Conservation (phyloP, 345 rosid species). For the Gossypium sturtianum region DNA sequence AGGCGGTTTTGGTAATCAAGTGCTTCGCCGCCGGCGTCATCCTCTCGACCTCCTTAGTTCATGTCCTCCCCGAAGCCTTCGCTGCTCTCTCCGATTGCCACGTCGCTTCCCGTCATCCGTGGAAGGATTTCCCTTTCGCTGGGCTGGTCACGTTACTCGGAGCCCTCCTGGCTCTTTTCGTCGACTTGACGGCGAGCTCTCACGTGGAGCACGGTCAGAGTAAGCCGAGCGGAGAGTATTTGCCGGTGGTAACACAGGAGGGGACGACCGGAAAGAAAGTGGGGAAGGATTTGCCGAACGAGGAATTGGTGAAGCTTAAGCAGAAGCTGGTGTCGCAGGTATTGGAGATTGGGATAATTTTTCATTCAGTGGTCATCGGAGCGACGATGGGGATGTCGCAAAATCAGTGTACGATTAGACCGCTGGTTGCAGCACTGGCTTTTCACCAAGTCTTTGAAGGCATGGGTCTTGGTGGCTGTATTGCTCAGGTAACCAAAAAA, state of each 20-base stretch:
- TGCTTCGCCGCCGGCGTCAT: slow-evolving; percentile 98
- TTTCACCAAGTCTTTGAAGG: slow-evolving; percentile 96
- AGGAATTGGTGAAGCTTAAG: slow-evolving; percentile 52
- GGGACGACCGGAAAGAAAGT: slow-evolving; percentile 23
- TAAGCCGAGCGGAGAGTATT: slow-evolving; percentile 30
- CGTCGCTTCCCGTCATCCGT: slow-evolving; percentile 73
- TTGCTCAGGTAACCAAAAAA: slow-evolving; percentile 66
- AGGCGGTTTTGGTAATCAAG: slow-evolving; percentile 59
- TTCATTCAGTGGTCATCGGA: slow-evolving; percentile 91
- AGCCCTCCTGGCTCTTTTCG: slow-evolving; percentile 56
- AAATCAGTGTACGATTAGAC: slow-evolving; percentile 78
- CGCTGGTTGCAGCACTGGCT: slow-evolving; percentile 78
- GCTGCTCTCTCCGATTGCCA: slow-evolving; percentile 67
- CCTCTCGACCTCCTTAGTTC: slow-evolving; percentile 88
- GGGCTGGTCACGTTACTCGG: slow-evolving; percentile 74
- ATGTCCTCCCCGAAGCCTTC: slow-evolving; percentile 87
- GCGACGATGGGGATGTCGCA: slow-evolving; percentile 97
- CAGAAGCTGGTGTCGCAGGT: slow-evolving; percentile 86
- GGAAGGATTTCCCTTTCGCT: slow-evolving; percentile 86
- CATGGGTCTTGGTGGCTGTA: slow-evolving; percentile 97
- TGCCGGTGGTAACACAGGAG: slow-evolving; percentile 37
- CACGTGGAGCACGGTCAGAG: slow-evolving; percentile 54
- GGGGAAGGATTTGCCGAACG: slow-evolving; percentile 26
- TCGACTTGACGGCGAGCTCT: slow-evolving; percentile 77
- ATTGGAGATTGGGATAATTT: slow-evolving; percentile 87